Percentiles rank a stretch among this genome's conserved stretches.
phyloP scores from a whole-genome alignment of 331 rosid genomes.

The Arachis monticola region DNA sequence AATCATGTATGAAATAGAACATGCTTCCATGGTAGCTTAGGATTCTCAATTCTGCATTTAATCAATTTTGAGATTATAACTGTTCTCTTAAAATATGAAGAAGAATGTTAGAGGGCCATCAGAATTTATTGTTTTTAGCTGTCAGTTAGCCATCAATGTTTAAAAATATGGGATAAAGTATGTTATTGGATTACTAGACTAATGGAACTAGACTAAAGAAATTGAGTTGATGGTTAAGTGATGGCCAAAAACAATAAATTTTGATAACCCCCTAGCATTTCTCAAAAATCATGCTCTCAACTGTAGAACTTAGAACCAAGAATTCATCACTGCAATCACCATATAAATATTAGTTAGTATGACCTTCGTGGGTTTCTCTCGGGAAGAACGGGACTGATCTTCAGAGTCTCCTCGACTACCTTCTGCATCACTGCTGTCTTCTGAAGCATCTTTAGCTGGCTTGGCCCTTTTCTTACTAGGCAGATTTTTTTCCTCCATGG shows the following conservation, averaged over 20 bases:
- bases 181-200: too few species aligned
- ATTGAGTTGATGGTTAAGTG: too few species aligned
- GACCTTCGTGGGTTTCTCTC: constrained; percentile 58
- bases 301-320: constrained; percentile 16
- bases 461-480: constrained; percentile 73
- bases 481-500: constrained; percentile 48
- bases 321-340: constrained; percentile 19
- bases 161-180: too few species aligned
- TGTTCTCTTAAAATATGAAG: not conserved
- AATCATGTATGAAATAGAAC: too few species aligned
- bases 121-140: too few species aligned
- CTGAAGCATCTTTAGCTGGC: constrained; percentile 49
- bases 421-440: constrained; percentile 60
- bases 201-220: too few species aligned
- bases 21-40: too few species aligned
- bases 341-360: constrained; percentile 23
- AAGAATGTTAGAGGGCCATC: too few species aligned
- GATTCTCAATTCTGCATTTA: too few species aligned
- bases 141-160: too few species aligned
- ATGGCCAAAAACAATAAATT: too few species aligned
- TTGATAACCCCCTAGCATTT: too few species aligned
- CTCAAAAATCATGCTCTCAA: constrained; percentile 4
- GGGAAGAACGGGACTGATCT: constrained; percentile 68
- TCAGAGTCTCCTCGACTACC: constrained; percentile 69
- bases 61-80: not conserved